phyloP scores from a whole-genome alignment of 2,329 filamentous ascomycete species.

The Canariomyces notabilis region DNA sequence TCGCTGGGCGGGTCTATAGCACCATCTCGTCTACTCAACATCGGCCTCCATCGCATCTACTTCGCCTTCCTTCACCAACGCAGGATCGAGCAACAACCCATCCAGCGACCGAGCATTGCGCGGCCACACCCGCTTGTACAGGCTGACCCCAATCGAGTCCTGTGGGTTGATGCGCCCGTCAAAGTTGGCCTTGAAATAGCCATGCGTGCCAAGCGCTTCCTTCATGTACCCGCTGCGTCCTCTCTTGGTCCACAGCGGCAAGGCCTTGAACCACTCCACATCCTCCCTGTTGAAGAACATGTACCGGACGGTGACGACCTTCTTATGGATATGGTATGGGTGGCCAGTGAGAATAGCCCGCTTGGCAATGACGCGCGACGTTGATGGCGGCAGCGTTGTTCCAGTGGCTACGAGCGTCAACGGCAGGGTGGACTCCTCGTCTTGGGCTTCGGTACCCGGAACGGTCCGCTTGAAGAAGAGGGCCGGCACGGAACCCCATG shows the following conservation, averaged over 20 bases:
- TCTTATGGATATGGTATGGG: constrained; percentile 98
- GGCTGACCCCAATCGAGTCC: constrained; percentile 84
- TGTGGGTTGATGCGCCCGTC: constrained; percentile 94
- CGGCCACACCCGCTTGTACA: constrained; percentile 84
- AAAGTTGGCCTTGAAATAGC: constrained; percentile 99
- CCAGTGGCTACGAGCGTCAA: constrained; percentile 80
- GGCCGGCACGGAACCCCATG: constrained; percentile 86
- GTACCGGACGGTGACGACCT: constrained; percentile 92
- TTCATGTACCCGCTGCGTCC: constrained; percentile 89
- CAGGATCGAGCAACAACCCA: constrained; percentile 34
- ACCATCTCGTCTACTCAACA: constrained; percentile 5
- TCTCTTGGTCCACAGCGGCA: constrained; percentile 89
- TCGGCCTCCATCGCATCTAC: constrained; percentile 28
- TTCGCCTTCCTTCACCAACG: constrained; percentile 12
- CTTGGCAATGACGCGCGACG: constrained; percentile 80
- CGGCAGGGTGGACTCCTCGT: constrained; percentile 35
- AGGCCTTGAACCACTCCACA: constrained; percentile 93
- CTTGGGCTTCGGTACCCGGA: constrained; percentile 29
- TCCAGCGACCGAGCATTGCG: constrained; percentile 53
- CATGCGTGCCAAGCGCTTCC: constrained; percentile 90
- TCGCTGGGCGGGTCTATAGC: not conserved
- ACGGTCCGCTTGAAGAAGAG: constrained; percentile 72
- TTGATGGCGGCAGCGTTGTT: constrained; percentile 75
- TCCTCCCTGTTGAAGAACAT: constrained; percentile 99
- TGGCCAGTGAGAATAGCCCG: constrained; percentile 91